These are phyloP conservation scores for Dictyostelium firmibasis DNA, from an alignment of 78 protist species.

Conservation along the genomic window DNA sequence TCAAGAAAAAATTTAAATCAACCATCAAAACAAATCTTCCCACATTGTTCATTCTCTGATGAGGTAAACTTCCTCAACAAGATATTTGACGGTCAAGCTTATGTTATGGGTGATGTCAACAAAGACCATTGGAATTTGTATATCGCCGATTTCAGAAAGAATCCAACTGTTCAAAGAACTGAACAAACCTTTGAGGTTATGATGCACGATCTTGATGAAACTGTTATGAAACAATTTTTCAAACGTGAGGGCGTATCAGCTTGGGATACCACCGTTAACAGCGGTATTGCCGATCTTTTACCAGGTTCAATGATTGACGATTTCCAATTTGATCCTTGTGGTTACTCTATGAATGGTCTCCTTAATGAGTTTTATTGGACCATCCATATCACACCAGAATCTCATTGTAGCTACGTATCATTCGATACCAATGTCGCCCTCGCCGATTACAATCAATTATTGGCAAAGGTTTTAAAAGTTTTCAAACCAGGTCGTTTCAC, in stretches of 20 bases:
- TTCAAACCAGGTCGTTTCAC: slow-evolving; percentile 82
- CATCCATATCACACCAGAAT: slow-evolving; percentile 85
- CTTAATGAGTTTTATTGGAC: slow-evolving; percentile 58
- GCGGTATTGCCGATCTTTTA: slow-evolving; percentile 65
- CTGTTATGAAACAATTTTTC: slow-evolving; percentile 81
- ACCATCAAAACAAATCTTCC: slow-evolving; percentile 90
- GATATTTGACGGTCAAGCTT: slow-evolving; percentile 78
- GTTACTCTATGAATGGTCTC: slow-evolving; percentile 96
- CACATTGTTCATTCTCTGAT: slow-evolving; percentile 84
- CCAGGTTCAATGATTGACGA: slow-evolving; percentile 83
- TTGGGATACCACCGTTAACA: slow-evolving; percentile 54
- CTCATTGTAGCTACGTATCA: slow-evolving; percentile 71
- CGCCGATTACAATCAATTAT: slow-evolving; percentile 38
- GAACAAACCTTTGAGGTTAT: slow-evolving; percentile 82
- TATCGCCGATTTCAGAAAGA: slow-evolving; percentile 73
- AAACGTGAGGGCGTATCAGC: slow-evolving; percentile 64
- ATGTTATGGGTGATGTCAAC: slow-evolving; percentile 90
- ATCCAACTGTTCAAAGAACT: slow-evolving; percentile 1
- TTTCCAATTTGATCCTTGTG: slow-evolving; percentile 94
- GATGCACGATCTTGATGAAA: slow-evolving; percentile 92
- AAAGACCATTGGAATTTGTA: slow-evolving; percentile 93
- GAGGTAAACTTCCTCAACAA: slow-evolving; percentile 85
- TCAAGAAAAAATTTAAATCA: slow-evolving; percentile 88
- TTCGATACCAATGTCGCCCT: slow-evolving; percentile 80
- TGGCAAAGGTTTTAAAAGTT: slow-evolving; percentile 46